Percentiles rank a stretch among this genome's conserved stretches.
Conservation (phyloP, 495 filamentous ascomycete species). For the Penicillium simplicissimum region DNA sequence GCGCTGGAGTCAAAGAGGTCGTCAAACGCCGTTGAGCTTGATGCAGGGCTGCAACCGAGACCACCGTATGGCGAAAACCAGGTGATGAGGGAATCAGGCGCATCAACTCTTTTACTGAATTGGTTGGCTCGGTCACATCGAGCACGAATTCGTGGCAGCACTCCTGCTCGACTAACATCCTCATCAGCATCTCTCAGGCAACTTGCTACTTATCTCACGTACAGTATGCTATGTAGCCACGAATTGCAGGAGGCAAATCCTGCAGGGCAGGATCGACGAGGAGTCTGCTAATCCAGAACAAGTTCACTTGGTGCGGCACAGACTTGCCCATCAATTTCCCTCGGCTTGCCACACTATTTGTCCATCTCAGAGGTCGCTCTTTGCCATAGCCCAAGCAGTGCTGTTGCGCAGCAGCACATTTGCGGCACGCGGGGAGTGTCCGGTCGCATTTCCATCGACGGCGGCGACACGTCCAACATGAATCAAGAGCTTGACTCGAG, state of each 20-base stretch:
- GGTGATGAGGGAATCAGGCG: constrained; percentile 22
- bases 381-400: constrained; percentile 20
- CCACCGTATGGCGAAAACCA: constrained; percentile 18
- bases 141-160: constrained; percentile 20
- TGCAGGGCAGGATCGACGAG: constrained; percentile 19
- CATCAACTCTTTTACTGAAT: constrained; percentile 25
- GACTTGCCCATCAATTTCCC: constrained; percentile 24
- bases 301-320: constrained; percentile 2
- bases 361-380: constrained; percentile 21
- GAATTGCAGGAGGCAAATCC: constrained; percentile 12
- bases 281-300: constrained; percentile 4
- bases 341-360: constrained; percentile 24
- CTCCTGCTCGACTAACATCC: constrained; percentile 16
- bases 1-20: neutral
- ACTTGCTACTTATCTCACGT: neutral
- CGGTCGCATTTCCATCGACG: constrained; percentile 25
- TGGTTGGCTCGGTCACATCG: constrained; percentile 10
- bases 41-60: constrained; percentile 23
- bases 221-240: constrained; percentile 22
- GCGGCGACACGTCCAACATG: constrained; percentile 28
- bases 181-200: neutral
- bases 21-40: constrained; percentile 8
- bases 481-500: neutral
- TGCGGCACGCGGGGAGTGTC: constrained; percentile 18
- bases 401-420: constrained; percentile 8